Evolutionary conservation across 192 early-diverging fungal species (phyloP), one percentile per base, ranked within the genome.

Genomic region (Coemansia sp.): DNA sequence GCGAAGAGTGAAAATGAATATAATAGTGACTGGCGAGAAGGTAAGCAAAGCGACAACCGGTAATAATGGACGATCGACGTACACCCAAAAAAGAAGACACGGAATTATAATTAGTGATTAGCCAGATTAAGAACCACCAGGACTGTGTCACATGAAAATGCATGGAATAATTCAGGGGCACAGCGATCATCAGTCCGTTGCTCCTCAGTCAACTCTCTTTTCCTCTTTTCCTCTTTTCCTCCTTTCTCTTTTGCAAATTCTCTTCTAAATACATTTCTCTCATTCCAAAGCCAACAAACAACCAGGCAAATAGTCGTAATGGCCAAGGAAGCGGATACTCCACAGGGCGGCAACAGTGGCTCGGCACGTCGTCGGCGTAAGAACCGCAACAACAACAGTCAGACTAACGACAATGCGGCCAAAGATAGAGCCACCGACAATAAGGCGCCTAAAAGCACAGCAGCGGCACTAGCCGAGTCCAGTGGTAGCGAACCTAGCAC

Each of bases 401-500:
- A 63, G 34, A 53, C 12, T 8, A 69, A 48, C 8, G 51, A 37
- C 29, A 34, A 3, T 17, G 44, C 37, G 15, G 19, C 19, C 9
- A 48, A 48, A 0, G 21, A 8, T 10, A 23, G 19, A 21, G n/a
- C 19, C 6, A 48, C 19, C n/a, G 7, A 9, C 2, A 3, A 7
- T 21, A 37, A 50, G 10, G n/a, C n/a, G 48, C 50, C 29, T 17
- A 32, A 51, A 55, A 11, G 31, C 9, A 27, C 64, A 59, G 46
- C n/a, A 68, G 39, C n/a, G 12, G 23, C 48, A 29, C 29, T 58
- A 17, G 55, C 29, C 14, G 55, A 58, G 15, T 29, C 15, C 19
- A 48, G 58, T 15, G 50, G 34, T 6, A 45, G 39, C 42, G 69
- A 68, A 15, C 51, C 73, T 8, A 58, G 53, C 21, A 72, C 64